Base-by-base conservation (phyloP, 768 basidiomycete genomes). In the Psilocybe cubensis region DNA sequence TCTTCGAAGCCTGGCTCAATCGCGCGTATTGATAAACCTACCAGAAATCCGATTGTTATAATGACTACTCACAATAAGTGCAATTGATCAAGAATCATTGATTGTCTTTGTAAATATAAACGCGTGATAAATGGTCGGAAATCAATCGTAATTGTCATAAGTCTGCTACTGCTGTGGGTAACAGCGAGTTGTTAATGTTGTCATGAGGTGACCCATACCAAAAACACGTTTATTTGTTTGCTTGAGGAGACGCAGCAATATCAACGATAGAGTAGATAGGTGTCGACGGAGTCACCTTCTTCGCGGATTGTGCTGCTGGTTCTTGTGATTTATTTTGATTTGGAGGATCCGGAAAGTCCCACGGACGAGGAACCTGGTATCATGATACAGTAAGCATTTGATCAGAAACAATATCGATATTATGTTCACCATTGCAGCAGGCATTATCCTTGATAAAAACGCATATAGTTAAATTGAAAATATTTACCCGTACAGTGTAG, bases 371-470 rank as follows among this genome's bases (percentile, higher is more conserved):
- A 46, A 89, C 79, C 79, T 83, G 33, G 4, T 21, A 17, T 4
- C 29, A 43, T n/a, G n/a, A 9, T 47, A 59, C 47, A 52, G 29
- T 24, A 11, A 52, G 44, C 9, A n/a, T 38, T 40, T n/a, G 11
- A 59, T 23, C 14, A 57, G 7, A 6, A 45, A 46, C 10, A 17
- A 17, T 14, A 31, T 28, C 5, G 29, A 45, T 35, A 28, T 44
- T 33, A 35, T 42, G 28, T 52, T 54, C 66, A 82, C 83, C 73
- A 93, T 75, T 3, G 91, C 91, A 49, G 85, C 83, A 20, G 91
- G 92, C 80, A 93, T 83, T 48, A 92, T 81, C 89, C 87, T 89
- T 56, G 23, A n/a, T n/a, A n/a, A n/a, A n/a, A n/a, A 5, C 54
- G 23, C 5, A 43, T 29, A 3, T 9, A n/a, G 44, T 38, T 14